Conservation (phyloP, 1,139 yeast species). For the Barnettozyma hawaiiensis region DNA sequence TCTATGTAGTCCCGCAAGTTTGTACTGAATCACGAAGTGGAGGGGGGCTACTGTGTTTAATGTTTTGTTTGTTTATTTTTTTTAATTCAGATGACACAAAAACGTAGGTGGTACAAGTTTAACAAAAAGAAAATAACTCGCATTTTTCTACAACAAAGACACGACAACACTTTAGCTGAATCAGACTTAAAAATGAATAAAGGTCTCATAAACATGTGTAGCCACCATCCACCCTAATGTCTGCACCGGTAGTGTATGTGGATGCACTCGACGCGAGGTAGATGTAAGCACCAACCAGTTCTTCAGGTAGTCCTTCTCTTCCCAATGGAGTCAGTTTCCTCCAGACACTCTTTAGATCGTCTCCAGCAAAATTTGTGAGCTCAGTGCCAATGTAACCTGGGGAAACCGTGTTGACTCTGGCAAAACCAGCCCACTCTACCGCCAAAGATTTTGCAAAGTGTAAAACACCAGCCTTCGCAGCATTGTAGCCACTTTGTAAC, state of each 20-base stretch:
- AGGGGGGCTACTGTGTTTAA: no score
- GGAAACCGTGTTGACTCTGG: constrained; percentile 78
- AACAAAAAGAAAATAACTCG: no score
- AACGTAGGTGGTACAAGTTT: no score
- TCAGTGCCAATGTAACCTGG: constrained; percentile 85
- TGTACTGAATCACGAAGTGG: background rate
- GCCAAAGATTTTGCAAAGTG: constrained; percentile 80
- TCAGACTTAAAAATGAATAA: no score
- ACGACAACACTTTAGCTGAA: no score
- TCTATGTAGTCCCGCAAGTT: background rate
- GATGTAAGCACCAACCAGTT: constrained; percentile 80
- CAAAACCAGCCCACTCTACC: constrained; percentile 86
- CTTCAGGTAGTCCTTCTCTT: constrained; percentile 72
- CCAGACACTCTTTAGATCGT: constrained; percentile 55
- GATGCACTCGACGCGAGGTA: constrained; percentile 87
- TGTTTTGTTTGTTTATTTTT: no score
- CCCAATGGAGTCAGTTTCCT: constrained; percentile 74
- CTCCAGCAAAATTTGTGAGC: constrained; percentile 53
- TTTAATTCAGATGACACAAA: background rate
- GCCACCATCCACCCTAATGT: constrained; percentile 83
- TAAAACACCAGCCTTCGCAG: constrained; percentile 81
- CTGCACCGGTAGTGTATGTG: constrained; percentile 79
- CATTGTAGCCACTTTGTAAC: constrained; percentile 83
- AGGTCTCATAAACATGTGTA: constrained; percentile 38
- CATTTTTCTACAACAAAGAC: no score